A percentile compares a stretch with the other conserved stretches of the same genome.
Evolutionary conservation across 2,329 filamentous ascomycete genomes (phyloP).

Genomic region (Akanthomyces uredinophilus): DNA sequence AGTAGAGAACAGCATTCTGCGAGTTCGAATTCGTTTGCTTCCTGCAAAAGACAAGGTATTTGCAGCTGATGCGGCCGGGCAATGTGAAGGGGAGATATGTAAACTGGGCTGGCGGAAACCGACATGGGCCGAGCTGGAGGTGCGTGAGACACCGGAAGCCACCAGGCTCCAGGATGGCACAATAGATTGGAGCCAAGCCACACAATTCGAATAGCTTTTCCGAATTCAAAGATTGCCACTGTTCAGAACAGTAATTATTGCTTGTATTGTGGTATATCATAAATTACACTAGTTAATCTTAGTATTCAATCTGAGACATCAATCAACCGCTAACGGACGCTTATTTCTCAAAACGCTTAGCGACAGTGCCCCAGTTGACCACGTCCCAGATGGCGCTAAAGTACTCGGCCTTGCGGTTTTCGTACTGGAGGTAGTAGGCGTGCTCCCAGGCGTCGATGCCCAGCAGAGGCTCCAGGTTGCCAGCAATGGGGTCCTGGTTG

Average conservation of each 20-base stretch:
- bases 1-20: background rate
- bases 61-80: background rate
- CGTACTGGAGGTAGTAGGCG: constrained; percentile 91
- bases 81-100: background rate
- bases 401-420: constrained; percentile 97
- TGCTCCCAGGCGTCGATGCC: constrained; percentile 97
- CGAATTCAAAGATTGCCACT: too few species aligned
- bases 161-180: background rate
- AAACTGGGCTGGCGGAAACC: background rate
- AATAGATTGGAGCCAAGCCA: background rate
- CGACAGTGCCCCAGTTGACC: constrained; percentile 89
- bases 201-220: background rate
- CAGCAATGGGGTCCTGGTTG: constrained; percentile 87
- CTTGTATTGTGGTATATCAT: constrained; percentile 10
- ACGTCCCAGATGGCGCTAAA: constrained; percentile 92
- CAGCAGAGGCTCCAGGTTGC: constrained; percentile 74
- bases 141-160: background rate
- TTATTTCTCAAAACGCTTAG: constrained; percentile 63
- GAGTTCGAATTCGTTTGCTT: background rate
- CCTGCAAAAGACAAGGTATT: background rate
- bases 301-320: background rate
- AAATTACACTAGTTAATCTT: constrained; percentile 5
- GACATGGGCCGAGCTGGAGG: background rate
- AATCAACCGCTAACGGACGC: background rate
- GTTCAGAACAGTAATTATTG: background rate